Percentiles rank a stretch among this genome's conserved stretches.
Conservation (phyloP, 805 yeast species). For the Metschnikowia continentalis region DNA sequence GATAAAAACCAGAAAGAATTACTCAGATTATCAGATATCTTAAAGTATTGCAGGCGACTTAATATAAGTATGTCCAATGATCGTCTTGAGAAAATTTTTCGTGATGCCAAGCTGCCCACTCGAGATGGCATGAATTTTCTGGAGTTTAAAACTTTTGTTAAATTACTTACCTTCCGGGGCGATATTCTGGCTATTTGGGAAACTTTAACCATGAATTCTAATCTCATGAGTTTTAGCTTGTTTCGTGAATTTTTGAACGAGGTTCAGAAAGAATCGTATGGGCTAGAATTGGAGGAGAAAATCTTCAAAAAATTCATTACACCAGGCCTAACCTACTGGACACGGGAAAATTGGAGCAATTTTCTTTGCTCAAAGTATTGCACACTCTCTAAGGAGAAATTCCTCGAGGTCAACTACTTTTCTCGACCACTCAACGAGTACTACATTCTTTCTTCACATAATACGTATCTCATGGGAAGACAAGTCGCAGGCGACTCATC, state of each 20-base stretch:
- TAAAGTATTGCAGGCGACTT: conserved; percentile 58
- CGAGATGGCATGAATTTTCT: conserved; percentile 51
- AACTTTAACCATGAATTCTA: conserved; percentile 19
- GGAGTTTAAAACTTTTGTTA: conserved; percentile 75
- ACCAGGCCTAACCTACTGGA: conserved; percentile 14
- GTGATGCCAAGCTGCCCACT: conserved; percentile 31
- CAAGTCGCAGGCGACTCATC: conserved; percentile 87
- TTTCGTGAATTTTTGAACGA: conserved; percentile 39
- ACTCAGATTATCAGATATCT: conserved; percentile 62
- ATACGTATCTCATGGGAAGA: conserved; percentile 83
- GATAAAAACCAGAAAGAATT: conserved; percentile 24
- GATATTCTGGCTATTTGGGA: conserved; percentile 58
- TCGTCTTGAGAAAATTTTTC: conserved; percentile 48
- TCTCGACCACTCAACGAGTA: conserved; percentile 73
- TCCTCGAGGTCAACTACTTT: conserved; percentile 20
- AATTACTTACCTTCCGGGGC: conserved; percentile 55
- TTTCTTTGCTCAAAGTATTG: conserved; percentile 12
- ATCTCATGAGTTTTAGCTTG: conserved; percentile 19
- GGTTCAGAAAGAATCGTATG: conserved; percentile 45
- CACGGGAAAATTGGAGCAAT: conserved; percentile 1
- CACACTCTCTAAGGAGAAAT: conserved; percentile 7
- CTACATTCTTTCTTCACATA: conserved; percentile 89
- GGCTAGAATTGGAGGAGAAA: conserved; percentile 24
- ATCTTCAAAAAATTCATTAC: conserved; percentile 25
- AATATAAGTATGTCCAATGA: conserved; percentile 67